A percentile compares a stretch with the other conserved stretches of the same genome.
Conservation (phyloP, 2,329 filamentous ascomycete genomes). For the Cadophora sp. region DNA sequence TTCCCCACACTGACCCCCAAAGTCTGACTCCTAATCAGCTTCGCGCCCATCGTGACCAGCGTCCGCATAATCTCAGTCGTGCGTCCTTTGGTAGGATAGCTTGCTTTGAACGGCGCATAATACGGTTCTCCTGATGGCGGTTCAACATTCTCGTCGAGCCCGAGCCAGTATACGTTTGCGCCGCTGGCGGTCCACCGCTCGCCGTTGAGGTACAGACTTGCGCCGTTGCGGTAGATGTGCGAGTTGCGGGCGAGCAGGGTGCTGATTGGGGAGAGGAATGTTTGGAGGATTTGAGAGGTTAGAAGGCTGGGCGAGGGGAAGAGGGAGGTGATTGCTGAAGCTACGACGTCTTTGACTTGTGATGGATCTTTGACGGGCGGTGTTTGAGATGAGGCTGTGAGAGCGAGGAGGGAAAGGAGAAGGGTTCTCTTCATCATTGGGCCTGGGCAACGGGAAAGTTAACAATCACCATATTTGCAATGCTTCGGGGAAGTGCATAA, state of each 20-base stretch:
- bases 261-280: constrained; percentile 29
- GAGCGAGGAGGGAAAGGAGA: background rate
- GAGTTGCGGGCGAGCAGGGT: constrained; percentile 33
- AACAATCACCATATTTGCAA: too few relatives aligned
- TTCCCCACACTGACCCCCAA: constrained; percentile 55
- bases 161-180: constrained; percentile 58
- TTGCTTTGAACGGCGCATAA: constrained; percentile 51
- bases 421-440: background rate
- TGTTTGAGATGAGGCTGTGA: background rate
- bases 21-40: constrained; percentile 53
- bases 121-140: constrained; percentile 53
- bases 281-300: constrained; percentile 35
- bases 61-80: constrained; percentile 54
- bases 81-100: constrained; percentile 54
- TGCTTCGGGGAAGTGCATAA: too few relatives aligned
- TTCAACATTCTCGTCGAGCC: constrained; percentile 56
- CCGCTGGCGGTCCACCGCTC: constrained; percentile 53
- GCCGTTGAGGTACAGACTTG: constrained; percentile 46
- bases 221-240: constrained; percentile 47
- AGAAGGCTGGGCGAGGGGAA: constrained; percentile 4
- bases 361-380: background rate
- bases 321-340: background rate
- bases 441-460: too few relatives aligned
- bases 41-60: constrained; percentile 52
- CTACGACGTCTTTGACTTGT: background rate